Conservation (phyloP, 805 yeast species). For the Yamadazyma kitorensis region DNA sequence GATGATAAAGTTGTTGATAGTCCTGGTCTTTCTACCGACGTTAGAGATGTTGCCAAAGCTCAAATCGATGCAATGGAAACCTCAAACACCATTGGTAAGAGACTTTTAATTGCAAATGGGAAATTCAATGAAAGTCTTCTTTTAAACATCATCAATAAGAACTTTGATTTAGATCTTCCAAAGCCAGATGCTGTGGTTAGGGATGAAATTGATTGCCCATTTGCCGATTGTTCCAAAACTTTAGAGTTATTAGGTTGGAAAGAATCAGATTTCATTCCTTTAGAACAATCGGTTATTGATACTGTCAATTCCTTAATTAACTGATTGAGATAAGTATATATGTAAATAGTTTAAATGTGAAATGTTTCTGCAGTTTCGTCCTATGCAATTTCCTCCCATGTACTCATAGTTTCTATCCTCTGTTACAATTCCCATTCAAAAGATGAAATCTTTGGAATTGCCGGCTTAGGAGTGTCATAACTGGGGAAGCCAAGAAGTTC, state of each 20-base stretch:
- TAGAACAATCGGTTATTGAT: slow-evolving; percentile 1
- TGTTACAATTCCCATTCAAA: no score
- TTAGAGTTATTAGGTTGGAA: slow-evolving; percentile 3
- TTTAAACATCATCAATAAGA: slow-evolving; percentile 19
- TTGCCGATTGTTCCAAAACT: slow-evolving; percentile 4
- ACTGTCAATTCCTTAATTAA: no score
- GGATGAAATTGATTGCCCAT: slow-evolving; percentile 2
- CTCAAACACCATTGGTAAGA: slow-evolving; percentile 28
- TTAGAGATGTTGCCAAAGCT: slow-evolving; percentile 61
- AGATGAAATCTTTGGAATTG: no score
- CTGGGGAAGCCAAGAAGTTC: no score
- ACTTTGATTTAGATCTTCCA: slow-evolving; percentile 16
- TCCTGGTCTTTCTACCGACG: slow-evolving; percentile 42
- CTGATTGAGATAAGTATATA: no score
- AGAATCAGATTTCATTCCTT: background rate
- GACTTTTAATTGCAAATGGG: slow-evolving; percentile 21
- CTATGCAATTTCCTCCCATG: no score
- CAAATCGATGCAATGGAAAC: slow-evolving; percentile 50
- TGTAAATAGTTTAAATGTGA: no score
- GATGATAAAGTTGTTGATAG: slow-evolving; percentile 12
- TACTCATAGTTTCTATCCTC: no score
- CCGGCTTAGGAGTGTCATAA: no score
- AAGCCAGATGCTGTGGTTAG: background rate
- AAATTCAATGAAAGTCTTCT: slow-evolving; percentile 18
- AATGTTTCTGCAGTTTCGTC: no score